Base-by-base conservation (phyloP, 169 alveolate genomes). In the Cardiosporidium cionae region DNA sequence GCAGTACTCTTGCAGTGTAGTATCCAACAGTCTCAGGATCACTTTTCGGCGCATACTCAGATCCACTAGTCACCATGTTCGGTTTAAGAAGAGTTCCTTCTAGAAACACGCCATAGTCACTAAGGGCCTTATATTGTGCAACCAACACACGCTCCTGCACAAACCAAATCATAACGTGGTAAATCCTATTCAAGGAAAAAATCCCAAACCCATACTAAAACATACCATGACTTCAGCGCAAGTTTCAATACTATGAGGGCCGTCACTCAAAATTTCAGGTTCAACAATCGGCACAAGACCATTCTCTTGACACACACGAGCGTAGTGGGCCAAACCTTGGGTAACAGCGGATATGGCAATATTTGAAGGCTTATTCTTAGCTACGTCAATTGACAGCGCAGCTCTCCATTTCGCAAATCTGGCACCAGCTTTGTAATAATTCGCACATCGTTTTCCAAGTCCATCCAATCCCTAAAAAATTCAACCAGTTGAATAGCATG, bases 381-480 rank as follows among this genome's bases (percentile, higher is more conserved):
- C 90, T 32, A 77, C 89, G 71, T 92, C 98, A 75, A 98, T 94
- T 72, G 90, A 92, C 63, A 96, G 88, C 54, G 96, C 99, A 28
- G 98, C 97, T 82, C 99, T 93, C 99, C 99, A 98, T 88, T 98
- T 98, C 75, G 99, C 99, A 81, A 98, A 98, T 66, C 99, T 91
- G 52, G 99, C 98, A 36, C 99, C 99, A 68, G 95, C 93, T 52
- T 88, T 90, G 83, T 98, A 98, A 89, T 92, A 96, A 84, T 91
- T 91, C 70, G 88, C 82, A 94, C 99, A 95, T 83, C 99, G 86
- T 64, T 93, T 96, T 34, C 95, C 98, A 29, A 98, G 92, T 22
- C 96, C 97, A 81, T 98, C 99, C 68, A 98, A 89, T 44, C 99
- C 99, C 74, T 44, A 44, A n/a, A 44, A 16, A 44, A 44, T 54